Evolutionary conservation across 495 filamentous ascomycete genomes (phyloP), one percentile per base, ranked within the genome.

Genomic region (Neurospora tetraspora): DNA sequence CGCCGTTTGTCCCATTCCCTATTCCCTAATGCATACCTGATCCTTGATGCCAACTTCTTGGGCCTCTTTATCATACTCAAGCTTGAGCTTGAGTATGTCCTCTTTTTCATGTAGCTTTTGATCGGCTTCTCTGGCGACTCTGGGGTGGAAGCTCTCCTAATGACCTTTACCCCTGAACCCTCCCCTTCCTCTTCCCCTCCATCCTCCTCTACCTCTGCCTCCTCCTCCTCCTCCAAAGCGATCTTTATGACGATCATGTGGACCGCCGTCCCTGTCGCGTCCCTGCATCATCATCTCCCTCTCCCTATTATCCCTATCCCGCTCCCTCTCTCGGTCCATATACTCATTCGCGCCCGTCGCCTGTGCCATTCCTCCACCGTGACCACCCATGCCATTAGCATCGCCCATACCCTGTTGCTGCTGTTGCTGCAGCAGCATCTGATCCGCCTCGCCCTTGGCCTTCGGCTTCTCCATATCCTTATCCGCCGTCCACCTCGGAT

Each of bases 381-480:
- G 42, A 18, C 39, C 39, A 59, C 53, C 53, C 23, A 61, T 31
- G 12, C 53, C 53, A 34, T 61, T 31, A 61, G 23, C 68, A 36
- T 69, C 69, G 73, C 73, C 42, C 53, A 61, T 71, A 47, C n/a
- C 11, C 31, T 27, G 69, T 31, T 18, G 36, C 14, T 37, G 43
- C 36, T 38, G 37, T 82, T 85, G 77, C 81, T 87, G 81, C 83
- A 80, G 78, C 76, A 83, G 87, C 76, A 79, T 86, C 83, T 87
- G 71, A 77, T 84, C 76, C 80, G 84, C 81, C 84, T 89, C 80
- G 78, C 82, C 78, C 82, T 86, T 88, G 16, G 92, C 87, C 38
- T 89, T 88, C 7, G 94, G 93, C 77, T 88, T 89, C 75, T 91
- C 89, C 73, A 98, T 86, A 39, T 90, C 87, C 72, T 83, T 85